Base-by-base conservation (phyloP, 306 rosid species). In the Rosa persica region DNA sequence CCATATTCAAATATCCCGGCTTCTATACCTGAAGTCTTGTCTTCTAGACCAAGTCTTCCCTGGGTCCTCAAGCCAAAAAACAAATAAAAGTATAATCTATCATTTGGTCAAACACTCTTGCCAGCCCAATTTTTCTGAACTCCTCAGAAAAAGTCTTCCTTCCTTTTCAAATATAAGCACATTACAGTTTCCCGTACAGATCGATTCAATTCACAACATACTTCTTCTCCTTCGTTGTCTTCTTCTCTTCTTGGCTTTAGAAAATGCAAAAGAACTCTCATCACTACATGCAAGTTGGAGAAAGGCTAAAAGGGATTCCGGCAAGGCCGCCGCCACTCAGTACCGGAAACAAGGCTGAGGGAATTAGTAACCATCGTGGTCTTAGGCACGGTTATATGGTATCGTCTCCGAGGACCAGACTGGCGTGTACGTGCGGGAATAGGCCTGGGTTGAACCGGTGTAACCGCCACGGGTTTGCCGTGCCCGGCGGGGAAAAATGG, bases 381-480 rank as follows among this genome's bases (percentile, higher is more conserved):
- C 82, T 52, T 12, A 76, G 71, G 80, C 47, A 52, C 39, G 80
- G 81, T 7, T 36, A 67, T 43, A 70, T 75, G 72, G 49, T 77
- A 1, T 61, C 81, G 44, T 69, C 85, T 71, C 86, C 84, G 1
- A 73, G 87, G 85, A 46, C 76, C 13, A 81, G 85, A 80, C 22
- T 34, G 8, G 43, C 15, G 0, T 87, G 91, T 75, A 89, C 89
- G 13, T 91, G 93, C 68, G 76, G 76, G 8, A 89, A 73, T 73
- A 81, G 83, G 40, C 89, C 91, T 20, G 89, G 89, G 66, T 76
- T 88, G 66, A 88, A 77, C 55, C 79, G 85, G 7, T 91, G 93
- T 27, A 86, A 82, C 25, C 85, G 87, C 3, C 93, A 83, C 54
- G 90, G 96, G 11, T 86, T 84, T 70, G 25, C 78, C 2, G 78